A percentile compares a stretch with the other conserved stretches of the same genome.
Conservation (phyloP, 805 yeast species). For the Zygosaccharomyces bailii region DNA sequence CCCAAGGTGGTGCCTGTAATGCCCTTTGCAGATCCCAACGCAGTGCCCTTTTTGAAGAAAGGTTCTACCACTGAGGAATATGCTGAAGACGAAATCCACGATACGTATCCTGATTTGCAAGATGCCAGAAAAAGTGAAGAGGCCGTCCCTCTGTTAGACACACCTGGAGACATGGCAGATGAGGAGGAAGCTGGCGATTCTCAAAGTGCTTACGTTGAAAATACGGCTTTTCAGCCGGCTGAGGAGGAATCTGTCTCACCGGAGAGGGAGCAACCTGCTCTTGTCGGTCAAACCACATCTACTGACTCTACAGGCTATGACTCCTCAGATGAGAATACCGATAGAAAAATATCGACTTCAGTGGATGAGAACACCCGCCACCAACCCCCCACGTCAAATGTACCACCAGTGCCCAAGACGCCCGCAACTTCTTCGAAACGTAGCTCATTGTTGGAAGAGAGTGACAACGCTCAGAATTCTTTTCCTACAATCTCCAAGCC, state of each 20-base stretch:
- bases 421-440: background rate
- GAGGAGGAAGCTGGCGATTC: constrained; percentile 41
- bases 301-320: constrained; percentile 17
- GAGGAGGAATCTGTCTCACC: background rate
- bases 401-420: background rate
- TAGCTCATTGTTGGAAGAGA: background rate
- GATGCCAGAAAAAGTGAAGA: constrained; percentile 6
- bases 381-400: background rate
- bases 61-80: constrained; percentile 13
- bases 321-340: constrained; percentile 22
- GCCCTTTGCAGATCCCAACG: constrained; percentile 46
- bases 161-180: constrained; percentile 71
- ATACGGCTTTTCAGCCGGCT: background rate
- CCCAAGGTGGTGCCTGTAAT: constrained; percentile 47
- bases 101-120: constrained; percentile 11
- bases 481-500: background rate
- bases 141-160: constrained; percentile 21
- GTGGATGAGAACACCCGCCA: background rate
- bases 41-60: constrained; percentile 29
- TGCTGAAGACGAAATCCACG: constrained; percentile 18
- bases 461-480: background rate
- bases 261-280: background rate
- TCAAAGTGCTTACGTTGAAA: constrained; percentile 8
- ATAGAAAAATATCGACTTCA: background rate
- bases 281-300: background rate